phyloP scores from a whole-genome alignment of 2,329 filamentous ascomycete species.

The Colletotrichum coccodes region DNA sequence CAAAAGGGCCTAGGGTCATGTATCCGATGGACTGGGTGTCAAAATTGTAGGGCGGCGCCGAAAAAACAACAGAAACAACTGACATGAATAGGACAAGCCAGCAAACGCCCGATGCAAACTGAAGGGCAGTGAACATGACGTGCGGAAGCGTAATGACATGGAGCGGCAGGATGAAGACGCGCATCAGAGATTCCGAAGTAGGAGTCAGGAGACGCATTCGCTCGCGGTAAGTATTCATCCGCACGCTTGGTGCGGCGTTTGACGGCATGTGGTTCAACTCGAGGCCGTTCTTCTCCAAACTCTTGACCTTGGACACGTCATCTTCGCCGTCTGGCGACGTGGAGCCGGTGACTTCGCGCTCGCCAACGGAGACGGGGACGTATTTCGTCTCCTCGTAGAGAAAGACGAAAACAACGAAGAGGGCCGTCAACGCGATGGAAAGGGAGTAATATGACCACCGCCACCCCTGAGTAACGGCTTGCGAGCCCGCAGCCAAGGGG shows the following conservation, averaged over 20 bases:
- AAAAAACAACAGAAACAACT: slow-evolving; percentile 42
- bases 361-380: slow-evolving; percentile 25
- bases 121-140: slow-evolving; percentile 49
- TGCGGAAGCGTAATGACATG: slow-evolving; percentile 38
- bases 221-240: slow-evolving; percentile 33
- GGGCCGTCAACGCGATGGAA: slow-evolving; percentile 36
- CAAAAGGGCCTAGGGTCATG: slow-evolving; percentile 42
- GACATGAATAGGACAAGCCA: slow-evolving; percentile 48
- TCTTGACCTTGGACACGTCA: background rate
- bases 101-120: slow-evolving; percentile 49
- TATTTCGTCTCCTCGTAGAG: slow-evolving; percentile 44
- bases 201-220: slow-evolving; percentile 37
- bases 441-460: slow-evolving; percentile 43
- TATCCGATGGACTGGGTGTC: slow-evolving; percentile 37
- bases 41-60: slow-evolving; percentile 44
- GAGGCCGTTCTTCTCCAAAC: background rate
- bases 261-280: slow-evolving; percentile 5
- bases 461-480: slow-evolving; percentile 39
- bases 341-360: slow-evolving; percentile 31
- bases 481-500: slow-evolving; percentile 39
- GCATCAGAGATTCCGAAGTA: slow-evolving; percentile 29
- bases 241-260: background rate
- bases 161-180: slow-evolving; percentile 31
- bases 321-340: background rate
- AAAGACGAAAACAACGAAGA: slow-evolving; percentile 37